These are phyloP conservation scores for Coemansia sp. DNA, from an alignment of 192 early-diverging fungal species.

Conservation along the genomic window DNA sequence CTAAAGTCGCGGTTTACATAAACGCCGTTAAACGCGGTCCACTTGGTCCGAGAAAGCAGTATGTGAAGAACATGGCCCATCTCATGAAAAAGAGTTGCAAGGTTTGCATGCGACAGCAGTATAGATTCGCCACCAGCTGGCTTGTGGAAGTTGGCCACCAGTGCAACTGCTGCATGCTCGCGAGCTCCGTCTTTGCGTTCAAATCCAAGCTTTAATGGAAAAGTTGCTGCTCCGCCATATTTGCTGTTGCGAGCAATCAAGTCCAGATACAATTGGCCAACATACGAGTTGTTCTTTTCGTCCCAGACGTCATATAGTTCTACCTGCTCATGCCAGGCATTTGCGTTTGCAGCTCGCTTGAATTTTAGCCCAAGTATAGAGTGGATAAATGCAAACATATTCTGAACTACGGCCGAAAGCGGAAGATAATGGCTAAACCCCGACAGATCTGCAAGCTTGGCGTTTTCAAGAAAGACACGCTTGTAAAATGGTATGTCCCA, in stretches of 20 bases:
- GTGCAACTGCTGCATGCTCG: conserved; percentile 56
- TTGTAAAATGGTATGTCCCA: conserved; percentile 73
- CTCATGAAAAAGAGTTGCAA: conserved; percentile 74
- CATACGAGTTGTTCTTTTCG: conserved; percentile 50
- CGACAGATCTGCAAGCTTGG: conserved; percentile 62
- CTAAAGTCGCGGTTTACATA: conserved; percentile 69
- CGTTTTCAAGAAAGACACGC: conserved; percentile 57
- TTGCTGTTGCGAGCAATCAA: conserved; percentile 65
- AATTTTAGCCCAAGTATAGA: conserved; percentile 63
- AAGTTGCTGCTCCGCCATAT: conserved; percentile 63
- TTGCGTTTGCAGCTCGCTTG: conserved; percentile 52
- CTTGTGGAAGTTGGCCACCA: conserved; percentile 57
- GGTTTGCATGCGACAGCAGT: conserved; percentile 68
- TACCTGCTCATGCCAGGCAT: conserved; percentile 71
- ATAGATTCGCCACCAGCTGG: conserved; percentile 23
- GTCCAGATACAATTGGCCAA: conserved; percentile 70
- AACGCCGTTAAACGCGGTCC: conserved; percentile 65
- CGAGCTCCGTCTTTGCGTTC: conserved; percentile 42
- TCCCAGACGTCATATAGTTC: conserved; percentile 67
- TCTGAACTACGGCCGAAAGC: conserved; percentile 50
- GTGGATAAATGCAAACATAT: conserved; percentile 65
- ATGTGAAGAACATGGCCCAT: conserved; percentile 61
- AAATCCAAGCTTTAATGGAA: conserved; percentile 64
- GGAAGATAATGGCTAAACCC: conserved; percentile 73
- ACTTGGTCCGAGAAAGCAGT: conserved; percentile 63